Percentiles rank a stretch among this genome's conserved stretches.
phyloP scores from a whole-genome alignment of 163 green algal genomes.

The Scenedesmus sp. region DNA sequence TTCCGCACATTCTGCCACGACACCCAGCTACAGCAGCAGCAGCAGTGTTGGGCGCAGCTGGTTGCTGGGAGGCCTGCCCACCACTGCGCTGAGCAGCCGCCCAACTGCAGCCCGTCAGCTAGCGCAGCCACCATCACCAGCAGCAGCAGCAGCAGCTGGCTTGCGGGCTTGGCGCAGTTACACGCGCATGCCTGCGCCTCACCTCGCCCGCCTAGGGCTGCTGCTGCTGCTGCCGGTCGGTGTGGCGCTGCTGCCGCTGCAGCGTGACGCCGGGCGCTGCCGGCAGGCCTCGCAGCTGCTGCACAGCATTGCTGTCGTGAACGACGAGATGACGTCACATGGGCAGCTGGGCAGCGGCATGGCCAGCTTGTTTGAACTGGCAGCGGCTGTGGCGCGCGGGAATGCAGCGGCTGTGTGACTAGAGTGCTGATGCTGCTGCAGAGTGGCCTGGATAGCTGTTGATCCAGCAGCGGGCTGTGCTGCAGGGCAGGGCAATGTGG shows the following conservation, averaged over 20 bases:
- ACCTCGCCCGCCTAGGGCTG: neutral
- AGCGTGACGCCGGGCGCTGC: conserved; percentile 13
- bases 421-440: too few relatives aligned
- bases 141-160: neutral
- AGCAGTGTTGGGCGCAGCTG: neutral
- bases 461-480: too few relatives aligned
- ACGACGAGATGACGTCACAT: conserved; percentile 19
- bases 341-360: neutral
- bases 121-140: neutral
- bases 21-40: too few relatives aligned
- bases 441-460: too few relatives aligned
- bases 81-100: neutral
- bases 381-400: neutral
- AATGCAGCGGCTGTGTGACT: neutral
- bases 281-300: conserved; percentile 4
- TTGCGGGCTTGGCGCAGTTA: neutral
- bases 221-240: conserved; percentile 32
- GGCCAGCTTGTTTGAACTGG: conserved; percentile 5
- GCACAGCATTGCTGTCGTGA: neutral
- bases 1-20: neutral
- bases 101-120: neutral
- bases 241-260: conserved; percentile 33
- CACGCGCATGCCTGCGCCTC: neutral
- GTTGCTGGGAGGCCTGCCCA: neutral
- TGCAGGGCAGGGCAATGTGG: too few relatives aligned